Percentiles rank a stretch among this genome's conserved stretches.
Conservation (phyloP, 805 yeast species). For the Barnettozyma pratensis region DNA sequence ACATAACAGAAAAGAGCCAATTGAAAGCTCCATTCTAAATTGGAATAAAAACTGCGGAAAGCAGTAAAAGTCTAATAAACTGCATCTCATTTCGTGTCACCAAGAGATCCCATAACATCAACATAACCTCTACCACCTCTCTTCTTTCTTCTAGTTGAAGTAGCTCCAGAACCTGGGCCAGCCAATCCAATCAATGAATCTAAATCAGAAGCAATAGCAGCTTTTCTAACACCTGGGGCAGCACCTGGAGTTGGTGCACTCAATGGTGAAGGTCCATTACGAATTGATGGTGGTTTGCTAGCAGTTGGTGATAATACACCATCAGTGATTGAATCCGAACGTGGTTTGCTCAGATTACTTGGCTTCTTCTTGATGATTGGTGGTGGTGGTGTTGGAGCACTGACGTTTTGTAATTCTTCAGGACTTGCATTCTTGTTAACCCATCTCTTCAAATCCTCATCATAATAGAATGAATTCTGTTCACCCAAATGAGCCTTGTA, state of each 20-base stretch:
- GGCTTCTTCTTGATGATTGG: constrained; percentile 35
- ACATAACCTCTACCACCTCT: constrained; percentile 57
- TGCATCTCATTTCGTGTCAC: background rate
- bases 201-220: constrained; percentile 18
- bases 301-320: constrained; percentile 6
- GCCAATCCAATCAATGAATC: constrained; percentile 41
- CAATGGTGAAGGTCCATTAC: constrained; percentile 2
- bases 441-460: constrained; percentile 85
- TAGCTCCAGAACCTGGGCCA: constrained; percentile 20
- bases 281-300: background rate
- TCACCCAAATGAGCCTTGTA: constrained; percentile 85
- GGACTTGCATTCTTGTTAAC: constrained; percentile 62
- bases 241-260: constrained; percentile 1
- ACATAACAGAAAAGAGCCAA: background rate
- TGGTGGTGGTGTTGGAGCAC: constrained; percentile 67
- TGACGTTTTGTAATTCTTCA: constrained; percentile 58
- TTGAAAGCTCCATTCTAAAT: too few species aligned
- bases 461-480: constrained; percentile 66
- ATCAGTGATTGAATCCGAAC: constrained; percentile 29
- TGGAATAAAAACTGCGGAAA: too few species aligned
- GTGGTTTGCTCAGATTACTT: constrained; percentile 31
- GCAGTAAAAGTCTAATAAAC: too few species aligned
- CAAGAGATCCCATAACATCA: constrained; percentile 45
- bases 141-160: constrained; percentile 34
- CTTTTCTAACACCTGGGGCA: background rate